Percentiles rank a stretch among this genome's conserved stretches.
Conservation (phyloP, 768 basidiomycete species). For the Obba rivulosa region DNA sequence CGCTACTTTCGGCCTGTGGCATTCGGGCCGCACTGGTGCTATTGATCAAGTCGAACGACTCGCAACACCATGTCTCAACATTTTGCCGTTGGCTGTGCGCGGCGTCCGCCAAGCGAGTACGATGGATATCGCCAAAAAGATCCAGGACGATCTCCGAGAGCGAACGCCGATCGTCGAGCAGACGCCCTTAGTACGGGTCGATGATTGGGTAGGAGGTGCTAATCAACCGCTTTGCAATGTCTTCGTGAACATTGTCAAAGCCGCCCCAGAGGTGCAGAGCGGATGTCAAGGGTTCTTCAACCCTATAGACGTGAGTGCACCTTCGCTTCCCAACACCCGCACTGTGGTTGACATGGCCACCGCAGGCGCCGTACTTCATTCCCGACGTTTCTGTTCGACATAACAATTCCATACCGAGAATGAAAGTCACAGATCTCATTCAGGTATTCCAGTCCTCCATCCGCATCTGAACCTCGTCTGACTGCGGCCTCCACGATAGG, state of each 20-base stretch:
- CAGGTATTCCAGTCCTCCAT: conserved; percentile 15
- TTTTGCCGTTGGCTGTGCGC: conserved; percentile 33
- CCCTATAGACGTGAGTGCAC: conserved; percentile 31
- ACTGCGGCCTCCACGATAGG: conserved; percentile 11
- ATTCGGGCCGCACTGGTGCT: conserved; percentile 33
- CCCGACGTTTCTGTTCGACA: conserved; percentile 15
- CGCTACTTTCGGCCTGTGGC: conserved; percentile 42
- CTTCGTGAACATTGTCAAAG: conserved; percentile 38
- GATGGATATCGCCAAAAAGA: conserved; percentile 25
- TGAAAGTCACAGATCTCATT: conserved; percentile 20
- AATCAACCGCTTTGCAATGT: conserved; percentile 36
- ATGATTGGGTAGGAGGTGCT: conserved; percentile 30
- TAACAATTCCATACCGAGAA: conserved; percentile 6
- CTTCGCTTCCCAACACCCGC: neutral
- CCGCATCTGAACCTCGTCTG: neutral
- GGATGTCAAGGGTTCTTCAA: conserved; percentile 18
- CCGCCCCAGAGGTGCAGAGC: conserved; percentile 22
- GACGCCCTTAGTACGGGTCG: conserved; percentile 30
- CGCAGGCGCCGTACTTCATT: conserved; percentile 32
- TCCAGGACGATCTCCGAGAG: conserved; percentile 31
- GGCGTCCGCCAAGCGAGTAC: conserved; percentile 9
- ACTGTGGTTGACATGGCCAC: neutral
- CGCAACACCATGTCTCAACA: conserved; percentile 42
- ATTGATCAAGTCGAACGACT: conserved; percentile 27
- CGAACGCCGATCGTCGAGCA: conserved; percentile 38